These are phyloP conservation scores for Ogataea parapolymorpha DNA, from an alignment of 805 yeast genomes.

Conservation along the genomic window DNA sequence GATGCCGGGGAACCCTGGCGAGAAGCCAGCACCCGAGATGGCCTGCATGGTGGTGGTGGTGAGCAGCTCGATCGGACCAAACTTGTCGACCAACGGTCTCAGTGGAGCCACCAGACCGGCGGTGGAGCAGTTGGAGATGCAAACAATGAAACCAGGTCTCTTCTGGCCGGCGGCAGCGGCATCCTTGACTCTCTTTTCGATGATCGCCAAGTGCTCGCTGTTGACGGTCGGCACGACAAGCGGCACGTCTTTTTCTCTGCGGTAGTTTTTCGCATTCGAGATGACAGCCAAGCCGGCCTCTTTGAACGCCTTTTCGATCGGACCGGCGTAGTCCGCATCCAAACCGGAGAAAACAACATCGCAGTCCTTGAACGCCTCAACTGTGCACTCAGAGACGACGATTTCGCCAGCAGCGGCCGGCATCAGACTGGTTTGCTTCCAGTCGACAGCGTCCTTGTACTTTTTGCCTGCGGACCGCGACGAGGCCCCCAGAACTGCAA, in stretches of 20 bases:
- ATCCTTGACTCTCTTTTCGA: constrained; percentile 53
- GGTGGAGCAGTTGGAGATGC: constrained; percentile 97
- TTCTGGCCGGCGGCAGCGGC: constrained; percentile 54
- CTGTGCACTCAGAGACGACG: constrained; percentile 72
- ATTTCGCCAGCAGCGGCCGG: constrained; percentile 66
- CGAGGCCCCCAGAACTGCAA: constrained; percentile 87
- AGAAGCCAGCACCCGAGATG: constrained; percentile 96
- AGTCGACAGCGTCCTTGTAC: constrained; percentile 80
- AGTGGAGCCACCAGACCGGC: constrained; percentile 97
- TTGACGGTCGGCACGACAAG: constrained; percentile 93
- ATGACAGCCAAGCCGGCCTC: constrained; percentile 80
- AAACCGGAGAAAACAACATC: constrained; percentile 93
- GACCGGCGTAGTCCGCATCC: constrained; percentile 91
- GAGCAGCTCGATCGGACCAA: constrained; percentile 85
- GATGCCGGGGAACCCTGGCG: constrained; percentile 96
- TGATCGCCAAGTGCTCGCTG: constrained; percentile 79
- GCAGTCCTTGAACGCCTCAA: constrained; percentile 78
- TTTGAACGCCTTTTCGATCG: constrained; percentile 80
- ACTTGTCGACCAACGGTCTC: constrained; percentile 84
- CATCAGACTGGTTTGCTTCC: constrained; percentile 88
- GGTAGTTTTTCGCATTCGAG: constrained; percentile 94
- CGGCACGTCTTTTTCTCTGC: constrained; percentile 85
- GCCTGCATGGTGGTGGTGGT: constrained; percentile 95
- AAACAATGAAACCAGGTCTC: constrained; percentile 80
- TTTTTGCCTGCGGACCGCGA: constrained; percentile 88